Base-by-base conservation (phyloP, 2,329 filamentous ascomycete genomes). In the Sarocladium oryzae region DNA sequence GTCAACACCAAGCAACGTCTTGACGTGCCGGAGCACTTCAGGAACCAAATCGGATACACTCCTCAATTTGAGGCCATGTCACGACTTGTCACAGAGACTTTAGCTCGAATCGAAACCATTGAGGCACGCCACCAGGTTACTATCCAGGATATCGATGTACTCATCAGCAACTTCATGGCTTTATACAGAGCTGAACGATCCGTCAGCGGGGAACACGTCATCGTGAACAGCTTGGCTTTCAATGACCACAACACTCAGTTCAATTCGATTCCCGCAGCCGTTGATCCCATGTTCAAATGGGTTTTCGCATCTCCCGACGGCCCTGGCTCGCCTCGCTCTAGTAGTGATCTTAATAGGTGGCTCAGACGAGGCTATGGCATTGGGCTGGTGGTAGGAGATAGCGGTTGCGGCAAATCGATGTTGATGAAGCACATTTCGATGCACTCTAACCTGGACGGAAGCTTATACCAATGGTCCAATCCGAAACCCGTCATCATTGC, bases 381-480 rank as follows among this genome's bases (percentile, higher is more conserved):
- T 20, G 43, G 16, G 11, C n/a, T 32, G 11, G 26, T 48, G 7
- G 33, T 18, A 13, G 43, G 43, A 20, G 43, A 33, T 15, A 10
- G 7, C 15, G 43, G 43, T 13, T 32, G 26, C n/a, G 43, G 43
- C 43, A 48, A 48, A 21, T 48, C 43, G 3, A 30, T 48, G 43
- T 21, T 48, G 26, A 32, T 48, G 43, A 48, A 33, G 15, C 28
- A 48, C n/a, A 8, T 48, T 5, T 18, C n/a, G 4, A 48, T 16
- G 10, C 43, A 48, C 10, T n/a, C 24, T 9, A 26, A 33, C 4
- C 16, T 48, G 24, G 26, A 8, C 20, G 28, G 43, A 21, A 21
- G 9, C 33, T 26, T 48, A 6, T 48, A 48, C 43, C 43, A 48
- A 9, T 48, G 43, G 43, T 48, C 43, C 4, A 48, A 33, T 33